phyloP scores from a whole-genome alignment of 2,329 filamentous ascomycete genomes.

The Akanthomyces muscarius region DNA sequence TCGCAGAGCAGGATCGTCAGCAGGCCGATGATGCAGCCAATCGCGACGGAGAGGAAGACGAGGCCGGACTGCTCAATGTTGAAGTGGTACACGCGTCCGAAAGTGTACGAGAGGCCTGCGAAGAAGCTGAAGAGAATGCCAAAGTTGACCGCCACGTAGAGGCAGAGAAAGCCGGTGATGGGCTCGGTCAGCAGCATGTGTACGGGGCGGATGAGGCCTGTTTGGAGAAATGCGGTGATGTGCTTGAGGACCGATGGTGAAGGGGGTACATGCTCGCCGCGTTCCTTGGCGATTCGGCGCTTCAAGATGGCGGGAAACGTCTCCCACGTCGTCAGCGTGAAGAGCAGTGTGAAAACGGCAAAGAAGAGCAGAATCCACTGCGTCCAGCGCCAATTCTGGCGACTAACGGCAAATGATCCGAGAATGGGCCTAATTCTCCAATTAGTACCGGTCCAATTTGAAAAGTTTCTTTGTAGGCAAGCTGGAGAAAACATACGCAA shows the following conservation, averaged over 20 bases:
- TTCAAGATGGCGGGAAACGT: slow-evolving; percentile 53
- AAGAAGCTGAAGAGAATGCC: slow-evolving; percentile 52
- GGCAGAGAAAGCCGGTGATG: slow-evolving; percentile 53
- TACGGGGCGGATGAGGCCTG: slow-evolving; percentile 47
- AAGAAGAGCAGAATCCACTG: slow-evolving; percentile 49
- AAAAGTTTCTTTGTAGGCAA: neutral
- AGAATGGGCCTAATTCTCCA: slow-evolving; percentile 39
- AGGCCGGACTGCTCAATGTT: slow-evolving; percentile 38
- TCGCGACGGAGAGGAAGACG: slow-evolving; percentile 43
- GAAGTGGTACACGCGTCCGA: slow-evolving; percentile 43
- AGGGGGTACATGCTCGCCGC: slow-evolving; percentile 27
- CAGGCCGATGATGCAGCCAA: slow-evolving; percentile 43
- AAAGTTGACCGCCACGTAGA: slow-evolving; percentile 50
- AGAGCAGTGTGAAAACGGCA: slow-evolving; percentile 32
- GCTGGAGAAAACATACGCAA: slow-evolving; percentile 38
- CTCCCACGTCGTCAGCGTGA: slow-evolving; percentile 44
- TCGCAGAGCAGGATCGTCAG: slow-evolving; percentile 41
- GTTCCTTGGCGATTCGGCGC: slow-evolving; percentile 34
- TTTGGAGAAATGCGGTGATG: slow-evolving; percentile 34
- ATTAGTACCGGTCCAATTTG: slow-evolving; percentile 15
- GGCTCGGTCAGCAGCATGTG: slow-evolving; percentile 60
- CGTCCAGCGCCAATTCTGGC: slow-evolving; percentile 51
- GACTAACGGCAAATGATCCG: slow-evolving; percentile 43
- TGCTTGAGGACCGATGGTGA: slow-evolving; percentile 24
- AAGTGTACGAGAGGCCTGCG: slow-evolving; percentile 46